Percentiles rank a stretch among this genome's conserved stretches.
Conservation (phyloP, 768 basidiomycete genomes). For the Amanita pallidorosea region DNA sequence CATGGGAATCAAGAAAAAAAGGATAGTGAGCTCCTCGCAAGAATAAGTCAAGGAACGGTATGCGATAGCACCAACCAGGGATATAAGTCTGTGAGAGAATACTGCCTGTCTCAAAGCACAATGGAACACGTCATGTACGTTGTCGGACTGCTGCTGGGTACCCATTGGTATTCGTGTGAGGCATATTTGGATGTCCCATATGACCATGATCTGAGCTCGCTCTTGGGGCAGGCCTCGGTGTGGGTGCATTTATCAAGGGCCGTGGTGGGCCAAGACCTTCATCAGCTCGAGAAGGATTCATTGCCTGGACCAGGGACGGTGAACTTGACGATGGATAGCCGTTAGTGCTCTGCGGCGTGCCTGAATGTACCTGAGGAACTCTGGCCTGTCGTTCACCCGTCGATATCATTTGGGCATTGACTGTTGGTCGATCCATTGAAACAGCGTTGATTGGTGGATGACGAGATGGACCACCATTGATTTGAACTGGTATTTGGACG, state of each 20-base stretch:
- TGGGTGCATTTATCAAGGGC: constrained; percentile 22
- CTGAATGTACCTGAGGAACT: constrained; percentile 27
- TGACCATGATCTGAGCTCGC: constrained; percentile 32
- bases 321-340: constrained; percentile 28
- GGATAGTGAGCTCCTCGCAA: constrained; percentile 13
- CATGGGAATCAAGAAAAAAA: constrained; percentile 31
- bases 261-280: constrained; percentile 36
- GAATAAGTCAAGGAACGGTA: constrained; percentile 9
- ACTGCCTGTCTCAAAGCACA: neutral
- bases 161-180: constrained; percentile 25
- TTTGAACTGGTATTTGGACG: constrained; percentile 26
- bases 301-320: constrained; percentile 36
- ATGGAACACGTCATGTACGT: constrained; percentile 31
- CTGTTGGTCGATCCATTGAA: constrained; percentile 35
- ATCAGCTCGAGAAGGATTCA: constrained; percentile 27
- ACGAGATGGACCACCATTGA: constrained; percentile 30
- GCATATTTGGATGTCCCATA: constrained; percentile 22
- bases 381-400: constrained; percentile 30
- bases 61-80: constrained; percentile 10
- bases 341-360: constrained; percentile 28
- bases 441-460: constrained; percentile 26
- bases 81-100: constrained; percentile 9
- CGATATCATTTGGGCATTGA: constrained; percentile 20
- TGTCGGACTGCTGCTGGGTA: constrained; percentile 40
- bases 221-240: constrained; percentile 35